Conservation (phyloP, 257 asterid species). For the Solanum corneliomulleri region DNA sequence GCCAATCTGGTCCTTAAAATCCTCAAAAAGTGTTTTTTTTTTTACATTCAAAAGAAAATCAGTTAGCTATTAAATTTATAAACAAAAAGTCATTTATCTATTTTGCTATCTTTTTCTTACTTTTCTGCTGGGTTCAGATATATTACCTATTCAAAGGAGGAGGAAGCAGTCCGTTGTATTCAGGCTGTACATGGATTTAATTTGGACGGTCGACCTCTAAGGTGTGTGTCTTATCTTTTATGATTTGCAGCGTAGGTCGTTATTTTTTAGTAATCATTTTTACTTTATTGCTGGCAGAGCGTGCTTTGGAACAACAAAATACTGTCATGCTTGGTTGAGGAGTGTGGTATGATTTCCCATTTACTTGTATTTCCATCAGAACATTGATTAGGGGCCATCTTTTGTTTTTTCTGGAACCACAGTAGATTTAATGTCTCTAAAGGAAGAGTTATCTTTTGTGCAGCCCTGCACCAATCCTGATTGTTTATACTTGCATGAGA, state of each 20-base stretch:
- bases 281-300: conserved; percentile 52
- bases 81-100: background rate
- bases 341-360: conserved; percentile 42
- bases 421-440: background rate
- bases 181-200: conserved; percentile 87
- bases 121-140: conserved; percentile 33
- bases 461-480: conserved; percentile 94
- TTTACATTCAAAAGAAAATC: background rate
- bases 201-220: conserved; percentile 72
- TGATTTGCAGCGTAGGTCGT: background rate
- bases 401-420: background rate
- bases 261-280: conserved; percentile 4
- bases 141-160: conserved; percentile 84
- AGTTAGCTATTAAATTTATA: background rate
- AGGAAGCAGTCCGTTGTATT: conserved; percentile 90
- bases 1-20: background rate
- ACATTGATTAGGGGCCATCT: background rate
- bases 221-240: conserved; percentile 24
- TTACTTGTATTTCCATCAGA: background rate
- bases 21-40: background rate
- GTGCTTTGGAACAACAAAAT: conserved; percentile 85
- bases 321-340: conserved; percentile 91
- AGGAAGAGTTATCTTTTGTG: conserved; percentile 4
- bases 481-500: conserved; percentile 82
- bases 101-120: background rate